Evolutionary conservation across 2,329 filamentous ascomycete species (phyloP), one percentile per base, ranked within the genome.

Genomic region (Albifimbria verrucaria): DNA sequence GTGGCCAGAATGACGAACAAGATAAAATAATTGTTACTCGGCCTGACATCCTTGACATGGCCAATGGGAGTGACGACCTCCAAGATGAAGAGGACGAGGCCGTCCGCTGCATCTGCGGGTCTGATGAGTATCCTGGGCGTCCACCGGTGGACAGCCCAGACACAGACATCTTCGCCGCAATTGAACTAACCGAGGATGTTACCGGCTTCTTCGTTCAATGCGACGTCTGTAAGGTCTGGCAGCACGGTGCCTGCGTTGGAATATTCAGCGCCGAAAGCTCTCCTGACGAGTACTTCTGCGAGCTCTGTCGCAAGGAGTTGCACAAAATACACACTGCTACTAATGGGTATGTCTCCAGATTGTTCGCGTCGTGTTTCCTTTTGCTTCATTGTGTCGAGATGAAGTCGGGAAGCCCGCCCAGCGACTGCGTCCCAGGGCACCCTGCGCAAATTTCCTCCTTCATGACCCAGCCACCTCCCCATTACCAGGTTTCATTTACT

Each of bases 121-220:
- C 89, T 63, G 91, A 95, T 66, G 94, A 99, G 53, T 97, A 97
- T 73, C 94, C 94, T 21, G 94, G 94, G 51, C 89, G 86, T 63
- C 82, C 88, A 54, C 82, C 82, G 52, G 80, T 82, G 62, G 81
- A 86, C 59, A 78, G 82, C 54, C 77, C 78, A 65, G 77, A 84
- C 63, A 69, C 77, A 57, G 78, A 85, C 62, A 72, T 80, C 68
- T 74, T 85, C 74, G 72, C 80, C 70, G 71, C 79, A 69, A 74
- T 85, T 74, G 75, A 86, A 58, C 78, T 90, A 57, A 84, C 86
- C 26, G 92, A 96, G 65, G 93, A 97, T 59, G 81, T 93, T 60
- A 94, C 93, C 44, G 93, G 92, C 50, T 88, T 97, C 72, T 99
- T 97, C 73, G 92, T 99, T 60, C 93, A 97, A 77, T 99, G 94